Conservation (phyloP, 192 early-diverging fungal species). For the Coemansia reversa region DNA sequence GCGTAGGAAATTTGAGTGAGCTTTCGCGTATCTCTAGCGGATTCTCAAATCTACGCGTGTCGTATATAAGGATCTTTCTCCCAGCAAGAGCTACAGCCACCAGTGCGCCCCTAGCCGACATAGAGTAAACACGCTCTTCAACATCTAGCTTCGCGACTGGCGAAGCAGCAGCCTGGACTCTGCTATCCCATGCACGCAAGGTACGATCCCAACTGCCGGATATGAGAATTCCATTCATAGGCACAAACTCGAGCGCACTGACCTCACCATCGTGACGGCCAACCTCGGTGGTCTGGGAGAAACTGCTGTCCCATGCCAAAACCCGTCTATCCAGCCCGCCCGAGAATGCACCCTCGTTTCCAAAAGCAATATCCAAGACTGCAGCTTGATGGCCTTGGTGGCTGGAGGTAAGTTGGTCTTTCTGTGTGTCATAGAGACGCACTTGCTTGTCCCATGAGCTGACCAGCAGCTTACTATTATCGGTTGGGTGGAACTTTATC, state of each 20-base stretch:
- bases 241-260: constrained; percentile 63
- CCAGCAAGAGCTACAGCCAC: constrained; percentile 82
- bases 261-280: constrained; percentile 82
- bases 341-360: constrained; percentile 58
- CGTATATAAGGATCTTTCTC: constrained; percentile 76
- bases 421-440: constrained; percentile 76
- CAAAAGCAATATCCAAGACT: constrained; percentile 79
- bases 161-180: constrained; percentile 51
- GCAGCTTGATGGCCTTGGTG: constrained; percentile 67
- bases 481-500: constrained; percentile 68
- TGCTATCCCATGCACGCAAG: constrained; percentile 57
- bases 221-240: constrained; percentile 59
- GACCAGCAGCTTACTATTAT: constrained; percentile 67
- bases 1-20: constrained; percentile 87
- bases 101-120: constrained; percentile 73
- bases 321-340: constrained; percentile 77
- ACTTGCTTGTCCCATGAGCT: constrained; percentile 92
- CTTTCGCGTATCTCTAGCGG: constrained; percentile 72
- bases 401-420: constrained; percentile 56
- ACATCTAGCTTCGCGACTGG: constrained; percentile 17
- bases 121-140: constrained; percentile 76
- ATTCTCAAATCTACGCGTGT: constrained; percentile 77
- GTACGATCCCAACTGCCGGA: constrained; percentile 94
- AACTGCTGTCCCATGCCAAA: constrained; percentile 67
- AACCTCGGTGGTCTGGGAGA: constrained; percentile 57